These are phyloP conservation scores for Paramyrothecium roridum DNA, from an alignment of 2,329 filamentous ascomycete species.

Conservation along the genomic window DNA sequence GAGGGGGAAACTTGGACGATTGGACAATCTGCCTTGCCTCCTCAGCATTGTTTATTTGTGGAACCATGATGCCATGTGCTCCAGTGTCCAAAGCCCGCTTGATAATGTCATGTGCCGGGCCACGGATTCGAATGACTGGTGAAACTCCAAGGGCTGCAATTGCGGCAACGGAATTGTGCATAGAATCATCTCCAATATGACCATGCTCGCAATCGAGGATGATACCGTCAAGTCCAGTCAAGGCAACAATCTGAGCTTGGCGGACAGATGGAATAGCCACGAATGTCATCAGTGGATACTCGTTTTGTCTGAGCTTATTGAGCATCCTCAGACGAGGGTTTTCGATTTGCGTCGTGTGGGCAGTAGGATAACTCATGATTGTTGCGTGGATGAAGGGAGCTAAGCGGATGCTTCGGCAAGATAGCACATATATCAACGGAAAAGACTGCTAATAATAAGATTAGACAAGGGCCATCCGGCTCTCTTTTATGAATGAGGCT, in stretches of 20 bases:
- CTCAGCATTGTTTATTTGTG: slow-evolving; percentile 38
- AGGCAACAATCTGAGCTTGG: slow-evolving; percentile 44
- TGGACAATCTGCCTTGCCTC: slow-evolving; percentile 34
- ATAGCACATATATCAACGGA: too few relatives aligned
- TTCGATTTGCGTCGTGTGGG: slow-evolving; percentile 22
- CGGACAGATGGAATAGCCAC: slow-evolving; percentile 44
- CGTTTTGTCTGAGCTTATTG: slow-evolving; percentile 35
- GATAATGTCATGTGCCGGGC: slow-evolving; percentile 27
- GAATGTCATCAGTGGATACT: slow-evolving; percentile 45
- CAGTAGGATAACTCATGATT: not conserved
- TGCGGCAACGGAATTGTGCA: slow-evolving; percentile 43
- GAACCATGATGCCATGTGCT: slow-evolving; percentile 41
- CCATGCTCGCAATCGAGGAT: slow-evolving; percentile 45
- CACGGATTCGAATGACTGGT: slow-evolving; percentile 35
- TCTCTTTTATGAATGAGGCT: too few relatives aligned
- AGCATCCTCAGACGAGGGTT: slow-evolving; percentile 40
- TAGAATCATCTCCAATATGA: slow-evolving; percentile 35
- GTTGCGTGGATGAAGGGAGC: not conserved
- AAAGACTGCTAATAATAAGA: too few relatives aligned
- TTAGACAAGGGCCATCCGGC: too few relatives aligned
- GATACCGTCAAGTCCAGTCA: slow-evolving; percentile 46
- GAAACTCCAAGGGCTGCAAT: slow-evolving; percentile 36
- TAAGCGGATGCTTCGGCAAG: too few relatives aligned
- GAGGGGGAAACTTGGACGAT: slow-evolving; percentile 41
- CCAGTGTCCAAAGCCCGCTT: slow-evolving; percentile 42